Percentiles rank a stretch among this genome's conserved stretches.
Evolutionary conservation across 1,284 basidiomycete genomes (phyloP).

Genomic region (Retiboletus fuscus): DNA sequence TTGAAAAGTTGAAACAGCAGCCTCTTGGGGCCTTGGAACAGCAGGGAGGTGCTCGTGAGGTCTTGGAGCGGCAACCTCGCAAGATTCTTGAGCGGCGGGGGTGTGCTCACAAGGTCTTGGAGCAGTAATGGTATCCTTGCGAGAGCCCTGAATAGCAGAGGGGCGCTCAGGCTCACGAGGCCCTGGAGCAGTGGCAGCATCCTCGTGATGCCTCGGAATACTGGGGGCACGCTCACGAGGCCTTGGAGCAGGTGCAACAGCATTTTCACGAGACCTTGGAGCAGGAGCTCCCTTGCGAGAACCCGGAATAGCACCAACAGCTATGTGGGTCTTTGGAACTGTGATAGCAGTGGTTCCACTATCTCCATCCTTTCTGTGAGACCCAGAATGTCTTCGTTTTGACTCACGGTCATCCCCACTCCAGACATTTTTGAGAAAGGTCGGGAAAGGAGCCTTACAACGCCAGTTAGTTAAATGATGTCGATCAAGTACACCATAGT

Average conservation of each 20-base stretch:
- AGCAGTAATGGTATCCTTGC: too few relatives aligned
- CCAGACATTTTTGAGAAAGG: neutral
- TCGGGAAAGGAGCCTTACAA: neutral
- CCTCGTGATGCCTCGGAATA: too few relatives aligned
- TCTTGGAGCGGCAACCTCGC: neutral
- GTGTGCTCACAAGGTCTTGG: neutral
- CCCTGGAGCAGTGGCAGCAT: too few relatives aligned
- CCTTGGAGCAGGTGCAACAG: too few relatives aligned
- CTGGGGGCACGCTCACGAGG: too few relatives aligned
- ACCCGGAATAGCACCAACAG: too few relatives aligned
- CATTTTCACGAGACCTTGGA: too few relatives aligned
- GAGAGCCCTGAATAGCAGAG: too few relatives aligned
- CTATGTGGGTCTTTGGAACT: too few relatives aligned
- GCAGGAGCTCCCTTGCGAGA: too few relatives aligned
- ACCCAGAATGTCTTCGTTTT: neutral
- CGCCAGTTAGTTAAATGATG: neutral
- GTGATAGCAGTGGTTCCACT: neutral
- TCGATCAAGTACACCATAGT: too few relatives aligned
- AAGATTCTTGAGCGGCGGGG: neutral
- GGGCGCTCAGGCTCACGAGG: too few relatives aligned
- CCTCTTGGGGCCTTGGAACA: neutral
- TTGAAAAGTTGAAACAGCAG: neutral
- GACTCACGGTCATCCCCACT: neutral
- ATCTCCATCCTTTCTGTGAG: neutral
- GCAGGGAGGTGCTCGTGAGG: neutral